A percentile compares a stretch with the other conserved stretches of the same genome.
These are phyloP conservation scores for Penicillium lagena DNA, from an alignment of 495 filamentous ascomycete species.

Conservation along the genomic window DNA sequence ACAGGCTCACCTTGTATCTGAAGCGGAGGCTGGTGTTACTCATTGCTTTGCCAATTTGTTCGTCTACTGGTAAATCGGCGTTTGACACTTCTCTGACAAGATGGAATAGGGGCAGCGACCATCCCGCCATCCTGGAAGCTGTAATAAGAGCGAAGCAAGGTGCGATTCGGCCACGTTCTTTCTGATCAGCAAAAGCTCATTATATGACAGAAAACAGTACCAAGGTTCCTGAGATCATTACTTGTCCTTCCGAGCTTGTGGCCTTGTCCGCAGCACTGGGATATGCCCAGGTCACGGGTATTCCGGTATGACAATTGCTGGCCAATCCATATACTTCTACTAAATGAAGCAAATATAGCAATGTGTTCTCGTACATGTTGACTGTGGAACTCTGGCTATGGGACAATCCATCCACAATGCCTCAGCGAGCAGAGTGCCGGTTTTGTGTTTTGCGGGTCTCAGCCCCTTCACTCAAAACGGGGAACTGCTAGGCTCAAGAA, in stretches of 20 bases:
- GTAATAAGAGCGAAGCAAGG: constrained; percentile 69
- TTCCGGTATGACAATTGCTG: constrained; percentile 36
- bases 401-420: constrained; percentile 91
- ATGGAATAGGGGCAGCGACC: constrained; percentile 60
- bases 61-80: not conserved
- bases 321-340: not conserved
- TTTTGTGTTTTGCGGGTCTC: constrained; percentile 82
- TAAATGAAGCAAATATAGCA: constrained; percentile 32
- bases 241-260: constrained; percentile 92
- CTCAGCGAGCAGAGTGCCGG: constrained; percentile 67
- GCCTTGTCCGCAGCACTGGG: constrained; percentile 91
- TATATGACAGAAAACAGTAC: constrained; percentile 24
- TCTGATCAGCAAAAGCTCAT: not conserved
- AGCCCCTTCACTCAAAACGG: constrained; percentile 82
- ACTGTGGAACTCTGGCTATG: constrained; percentile 82
- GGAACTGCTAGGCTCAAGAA: constrained; percentile 74
- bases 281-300: constrained; percentile 72
- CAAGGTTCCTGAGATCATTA: constrained; percentile 75
- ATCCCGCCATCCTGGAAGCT: constrained; percentile 82
- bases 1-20: not conserved
- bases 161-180: not conserved
- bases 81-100: not conserved
- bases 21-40: constrained; percentile 15
- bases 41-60: constrained; percentile 20
- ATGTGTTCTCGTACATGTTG: constrained; percentile 85